These are phyloP conservation scores for Clarireedia homoeocarpa DNA, from an alignment of 2,329 filamentous ascomycete species.

Conservation along the genomic window DNA sequence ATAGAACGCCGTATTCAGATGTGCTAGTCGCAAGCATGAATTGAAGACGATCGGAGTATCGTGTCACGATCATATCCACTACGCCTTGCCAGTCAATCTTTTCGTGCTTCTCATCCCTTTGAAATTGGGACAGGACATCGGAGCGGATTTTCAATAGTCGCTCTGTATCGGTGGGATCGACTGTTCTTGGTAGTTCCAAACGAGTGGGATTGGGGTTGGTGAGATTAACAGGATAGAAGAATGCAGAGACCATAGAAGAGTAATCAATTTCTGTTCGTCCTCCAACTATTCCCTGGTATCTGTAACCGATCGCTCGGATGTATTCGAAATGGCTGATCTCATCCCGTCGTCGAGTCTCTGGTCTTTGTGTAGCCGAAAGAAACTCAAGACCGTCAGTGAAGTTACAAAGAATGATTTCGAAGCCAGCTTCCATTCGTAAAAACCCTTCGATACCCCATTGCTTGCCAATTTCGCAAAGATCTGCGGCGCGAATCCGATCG, in stretches of 20 bases:
- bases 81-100: constrained; percentile 52
- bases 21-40: constrained; percentile 13
- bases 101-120: constrained; percentile 14
- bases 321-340: constrained; percentile 27
- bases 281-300: constrained; percentile 38
- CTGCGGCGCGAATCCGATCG: constrained; percentile 45
- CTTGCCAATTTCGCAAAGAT: constrained; percentile 47
- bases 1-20: constrained; percentile 28
- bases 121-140: constrained; percentile 39
- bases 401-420: constrained; percentile 62
- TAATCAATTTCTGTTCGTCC: constrained; percentile 25
- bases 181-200: constrained; percentile 19
- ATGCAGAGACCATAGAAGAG: constrained; percentile 26
- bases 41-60: constrained; percentile 50
- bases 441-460: constrained; percentile 56
- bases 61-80: constrained; percentile 55
- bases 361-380: constrained; percentile 15
- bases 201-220: constrained; percentile 20
- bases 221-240: constrained; percentile 24
- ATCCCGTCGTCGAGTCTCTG: constrained; percentile 2
- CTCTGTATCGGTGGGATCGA: not conserved
- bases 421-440: constrained; percentile 61
- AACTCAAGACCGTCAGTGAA: constrained; percentile 36
- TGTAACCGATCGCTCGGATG: constrained; percentile 32
- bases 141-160: constrained; percentile 31